Conservation (phyloP, 108 stramenopile species). For the Skeletonema costatum region DNA sequence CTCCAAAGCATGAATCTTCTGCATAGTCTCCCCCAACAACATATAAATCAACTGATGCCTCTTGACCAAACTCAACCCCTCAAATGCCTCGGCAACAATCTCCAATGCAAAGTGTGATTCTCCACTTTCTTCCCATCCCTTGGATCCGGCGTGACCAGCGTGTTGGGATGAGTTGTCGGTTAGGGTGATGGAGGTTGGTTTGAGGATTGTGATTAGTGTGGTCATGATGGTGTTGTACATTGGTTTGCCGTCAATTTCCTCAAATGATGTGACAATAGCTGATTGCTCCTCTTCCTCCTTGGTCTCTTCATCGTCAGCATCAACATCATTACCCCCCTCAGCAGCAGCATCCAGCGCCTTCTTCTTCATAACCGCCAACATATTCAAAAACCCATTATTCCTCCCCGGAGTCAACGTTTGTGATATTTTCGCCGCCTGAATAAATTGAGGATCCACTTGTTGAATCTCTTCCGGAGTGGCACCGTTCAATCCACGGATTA, state of each 20-base stretch:
- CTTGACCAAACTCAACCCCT: constrained; percentile 88
- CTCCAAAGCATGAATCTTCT: constrained; percentile 89
- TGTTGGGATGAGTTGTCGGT: constrained; percentile 82
- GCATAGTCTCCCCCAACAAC: constrained; percentile 90
- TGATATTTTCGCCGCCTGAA: constrained; percentile 84
- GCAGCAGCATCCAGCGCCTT: constrained; percentile 61
- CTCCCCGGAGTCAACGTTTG: constrained; percentile 92
- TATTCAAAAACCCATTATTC: constrained; percentile 99
- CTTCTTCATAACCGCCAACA: constrained; percentile 90
- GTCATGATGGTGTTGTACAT: constrained; percentile 83
- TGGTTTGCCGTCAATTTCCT: constrained; percentile 46
- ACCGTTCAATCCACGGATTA: constrained; percentile 81
- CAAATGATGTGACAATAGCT: constrained; percentile 25
- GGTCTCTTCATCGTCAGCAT: constrained; percentile 6
- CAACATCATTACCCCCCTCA: constrained; percentile 12
- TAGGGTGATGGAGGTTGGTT: constrained; percentile 70
- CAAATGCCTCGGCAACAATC: constrained; percentile 90
- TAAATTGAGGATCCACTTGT: constrained; percentile 87
- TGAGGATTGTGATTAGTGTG: constrained; percentile 63
- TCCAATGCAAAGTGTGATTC: constrained; percentile 88
- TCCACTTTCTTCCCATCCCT: constrained; percentile 64
- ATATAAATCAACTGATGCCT: constrained; percentile 93
- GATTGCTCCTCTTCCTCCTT: neutral
- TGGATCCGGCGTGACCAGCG: constrained; percentile 74
- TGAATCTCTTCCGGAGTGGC: constrained; percentile 76